phyloP scores from a whole-genome alignment of 2,329 filamentous ascomycete genomes.

The Fusarium palustre region DNA sequence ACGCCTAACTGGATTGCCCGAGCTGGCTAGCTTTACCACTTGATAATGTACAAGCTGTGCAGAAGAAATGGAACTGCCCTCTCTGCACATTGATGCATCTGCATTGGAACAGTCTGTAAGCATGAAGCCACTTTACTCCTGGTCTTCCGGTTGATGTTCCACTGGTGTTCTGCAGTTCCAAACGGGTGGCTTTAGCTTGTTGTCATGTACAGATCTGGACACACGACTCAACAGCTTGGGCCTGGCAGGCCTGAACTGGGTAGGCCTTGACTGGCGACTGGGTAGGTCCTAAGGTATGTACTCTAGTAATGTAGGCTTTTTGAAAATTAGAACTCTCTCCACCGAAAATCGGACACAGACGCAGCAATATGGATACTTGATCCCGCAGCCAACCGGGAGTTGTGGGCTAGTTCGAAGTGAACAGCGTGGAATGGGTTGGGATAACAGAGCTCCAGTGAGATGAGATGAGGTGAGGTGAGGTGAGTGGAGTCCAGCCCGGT shows the following conservation, averaged over 20 bases:
- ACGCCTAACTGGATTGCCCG: conserved; percentile 25
- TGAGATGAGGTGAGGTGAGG: conserved; percentile 22
- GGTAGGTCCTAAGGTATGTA: background rate
- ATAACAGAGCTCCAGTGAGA: conserved; percentile 26
- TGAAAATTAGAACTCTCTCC: conserved; percentile 29
- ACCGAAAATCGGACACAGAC: conserved; percentile 42
- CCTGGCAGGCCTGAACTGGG: background rate
- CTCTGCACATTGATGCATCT: conserved; percentile 13
- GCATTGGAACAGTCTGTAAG: conserved; percentile 16
- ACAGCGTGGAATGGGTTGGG: conserved; percentile 18
- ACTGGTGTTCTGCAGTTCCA: conserved; percentile 36
- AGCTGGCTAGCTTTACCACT: conserved; percentile 29
- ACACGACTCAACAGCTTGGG: background rate
- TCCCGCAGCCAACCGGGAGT: conserved; percentile 41
- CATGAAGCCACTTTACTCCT: conserved; percentile 36
- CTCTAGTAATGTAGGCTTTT: background rate
- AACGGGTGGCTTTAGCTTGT: background rate
- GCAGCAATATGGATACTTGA: conserved; percentile 20
- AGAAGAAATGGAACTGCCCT: conserved; percentile 27
- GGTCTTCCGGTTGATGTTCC: conserved; percentile 33
- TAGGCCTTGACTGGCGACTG: background rate
- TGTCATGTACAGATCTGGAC: background rate
- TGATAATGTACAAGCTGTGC: conserved; percentile 9
- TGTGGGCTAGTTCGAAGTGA: conserved; percentile 31
- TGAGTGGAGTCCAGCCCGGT: conserved; percentile 15